A percentile compares a stretch with the other conserved stretches of the same genome.
phyloP scores from a whole-genome alignment of 441 rosid species.

The Brassica hybrid region DNA sequence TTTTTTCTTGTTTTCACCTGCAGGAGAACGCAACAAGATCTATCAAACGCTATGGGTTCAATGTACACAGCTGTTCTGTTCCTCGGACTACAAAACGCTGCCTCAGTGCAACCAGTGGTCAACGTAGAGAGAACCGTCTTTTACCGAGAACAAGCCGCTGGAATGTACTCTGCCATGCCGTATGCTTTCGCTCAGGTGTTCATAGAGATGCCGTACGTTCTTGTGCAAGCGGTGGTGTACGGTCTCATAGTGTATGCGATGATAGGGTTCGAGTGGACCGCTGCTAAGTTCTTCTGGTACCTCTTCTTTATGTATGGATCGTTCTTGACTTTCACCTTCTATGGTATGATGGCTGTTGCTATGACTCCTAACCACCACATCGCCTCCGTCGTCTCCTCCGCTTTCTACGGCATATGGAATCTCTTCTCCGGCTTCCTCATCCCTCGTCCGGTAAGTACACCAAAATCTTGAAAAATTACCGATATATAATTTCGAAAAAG shows the following conservation, averaged over 20 bases:
- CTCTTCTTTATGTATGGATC: slow-evolving; percentile 70
- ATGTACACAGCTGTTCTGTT: slow-evolving; percentile 77
- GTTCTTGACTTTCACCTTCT: slow-evolving; percentile 74
- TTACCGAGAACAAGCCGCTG: slow-evolving; percentile 84
- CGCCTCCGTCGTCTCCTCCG: slow-evolving; percentile 57
- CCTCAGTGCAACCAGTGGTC: slow-evolving; percentile 76
- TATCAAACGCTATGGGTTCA: slow-evolving; percentile 83
- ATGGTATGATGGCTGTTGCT: slow-evolving; percentile 76
- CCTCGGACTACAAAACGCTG: slow-evolving; percentile 65
- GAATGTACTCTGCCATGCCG: slow-evolving; percentile 88
- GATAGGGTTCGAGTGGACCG: slow-evolving; percentile 72
- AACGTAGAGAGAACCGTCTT: slow-evolving; percentile 80
- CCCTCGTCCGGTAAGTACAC: slow-evolving; percentile 61
- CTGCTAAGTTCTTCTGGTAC: slow-evolving; percentile 74
- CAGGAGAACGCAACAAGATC: slow-evolving; percentile 54
- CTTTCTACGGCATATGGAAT: slow-evolving; percentile 70
- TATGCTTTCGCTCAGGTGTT: slow-evolving; percentile 85
- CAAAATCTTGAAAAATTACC: neutral
- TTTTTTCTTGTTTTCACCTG: neutral
- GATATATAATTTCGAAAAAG: neutral
- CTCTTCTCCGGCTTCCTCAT: slow-evolving; percentile 72
- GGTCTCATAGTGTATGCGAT: slow-evolving; percentile 64
- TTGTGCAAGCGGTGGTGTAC: slow-evolving; percentile 57
- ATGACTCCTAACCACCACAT: slow-evolving; percentile 72
- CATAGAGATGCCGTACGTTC: slow-evolving; percentile 66